Evolutionary conservation across 257 asterid species (phyloP).

Genomic region (Catharanthus roseus): DNA sequence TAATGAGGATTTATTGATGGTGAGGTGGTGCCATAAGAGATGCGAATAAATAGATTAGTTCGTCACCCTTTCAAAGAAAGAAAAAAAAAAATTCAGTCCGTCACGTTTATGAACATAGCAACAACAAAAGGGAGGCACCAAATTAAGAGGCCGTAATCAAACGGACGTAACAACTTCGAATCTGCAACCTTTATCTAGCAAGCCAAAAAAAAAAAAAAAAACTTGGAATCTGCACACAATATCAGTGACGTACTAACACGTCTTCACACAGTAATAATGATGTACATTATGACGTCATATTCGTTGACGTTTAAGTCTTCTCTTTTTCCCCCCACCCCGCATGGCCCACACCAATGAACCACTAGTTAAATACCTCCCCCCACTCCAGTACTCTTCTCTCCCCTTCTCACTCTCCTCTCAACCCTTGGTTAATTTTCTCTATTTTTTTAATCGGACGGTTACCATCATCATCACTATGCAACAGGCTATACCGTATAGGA

Average conservation of each 20-base stretch:
- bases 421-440: not conserved
- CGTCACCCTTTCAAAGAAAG: no score
- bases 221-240: not conserved
- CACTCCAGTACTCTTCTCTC: not conserved
- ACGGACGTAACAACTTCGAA: not conserved
- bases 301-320: conserved; percentile 24
- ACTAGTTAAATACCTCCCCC: conserved; percentile 7
- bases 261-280: conserved; percentile 1
- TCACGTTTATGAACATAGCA: not conserved
- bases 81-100: no score
- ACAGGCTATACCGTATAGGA: conserved; percentile 30
- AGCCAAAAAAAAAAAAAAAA: no score
- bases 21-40: no score
- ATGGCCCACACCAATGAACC: not conserved
- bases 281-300: conserved; percentile 12
- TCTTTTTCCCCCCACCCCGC: not conserved
- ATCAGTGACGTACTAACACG: conserved; percentile 6
- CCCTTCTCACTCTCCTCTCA: not conserved
- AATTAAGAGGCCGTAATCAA: conserved; percentile 9
- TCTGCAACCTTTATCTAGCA: no score
- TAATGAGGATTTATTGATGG: no score
- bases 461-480: conserved; percentile 38
- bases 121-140: not conserved
- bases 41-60: no score
- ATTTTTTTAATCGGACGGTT: not conserved